Evolutionary conservation across 495 filamentous ascomycete genomes (phyloP), one percentile per base, ranked within the genome.

Genomic region (Pseudotulostoma volvatum): DNA sequence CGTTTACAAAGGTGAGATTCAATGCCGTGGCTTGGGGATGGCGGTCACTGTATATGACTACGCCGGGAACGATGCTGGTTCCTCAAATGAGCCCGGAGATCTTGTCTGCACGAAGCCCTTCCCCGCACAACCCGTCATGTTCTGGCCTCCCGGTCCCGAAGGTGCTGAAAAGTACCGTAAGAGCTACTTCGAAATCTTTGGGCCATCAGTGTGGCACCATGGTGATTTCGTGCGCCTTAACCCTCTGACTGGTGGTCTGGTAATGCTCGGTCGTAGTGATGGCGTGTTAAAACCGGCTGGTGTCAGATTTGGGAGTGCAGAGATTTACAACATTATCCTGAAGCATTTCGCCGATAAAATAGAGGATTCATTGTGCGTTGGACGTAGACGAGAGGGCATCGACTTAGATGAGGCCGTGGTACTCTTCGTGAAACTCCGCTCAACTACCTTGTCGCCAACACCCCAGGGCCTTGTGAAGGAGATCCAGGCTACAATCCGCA

Each of bases 251-350:
- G 78, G 82, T 8, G 86, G 85, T 0, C 54, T 94, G 38, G 57
- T 78, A 31, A 90, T 95, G 85, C 65, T 93, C 0, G 86, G 86
- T 30, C 73, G 86, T 36, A 87, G 85, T 15, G 86, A 95, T 49
- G 86, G 86, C 3, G 84, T 93, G 31, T 60, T 95, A 19, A 95
- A 95, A 55, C 86, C 86, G 0, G 74, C 70, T 7, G 86, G 86
- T 0, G 83, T 95, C 7, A 63, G 86, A 23, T 95, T 95, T 46
- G 86, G 86, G 11, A 80, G 74, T 31, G 80, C 84, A 4, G 86
- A 95, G 59, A 92, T 95, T 25, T 95, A 95, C 55, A 93, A 92
- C 48, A 61, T 93, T n/a, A 59, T 93, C 3, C 69, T 88, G 11
- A 70, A 80, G 36, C 75, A 86, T 50, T 93, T 92, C 48, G 71